Conservation (phyloP, 805 yeast species). For the Yarrowia sp. region DNA sequence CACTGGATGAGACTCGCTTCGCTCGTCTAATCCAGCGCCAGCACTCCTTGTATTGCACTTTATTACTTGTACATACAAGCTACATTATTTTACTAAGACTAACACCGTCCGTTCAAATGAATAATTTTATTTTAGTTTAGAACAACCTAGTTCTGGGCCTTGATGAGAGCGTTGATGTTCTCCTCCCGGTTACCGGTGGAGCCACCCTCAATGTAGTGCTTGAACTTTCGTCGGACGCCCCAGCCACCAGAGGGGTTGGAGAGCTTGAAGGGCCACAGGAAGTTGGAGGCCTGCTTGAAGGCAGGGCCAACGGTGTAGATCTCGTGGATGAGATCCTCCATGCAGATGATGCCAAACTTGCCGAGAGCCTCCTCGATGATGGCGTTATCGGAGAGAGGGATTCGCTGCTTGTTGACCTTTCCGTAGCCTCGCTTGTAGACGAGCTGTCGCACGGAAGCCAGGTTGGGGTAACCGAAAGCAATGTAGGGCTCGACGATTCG, state of each 20-base stretch:
- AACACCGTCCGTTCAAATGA: constrained; percentile 12
- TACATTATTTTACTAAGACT: constrained; percentile 13
- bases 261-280: constrained; percentile 82
- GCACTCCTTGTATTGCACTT: constrained; percentile 10
- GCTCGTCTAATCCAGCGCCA: neutral
- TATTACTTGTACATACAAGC: constrained; percentile 22
- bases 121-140: constrained; percentile 22
- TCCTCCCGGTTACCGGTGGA: constrained; percentile 82
- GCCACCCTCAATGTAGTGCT: constrained; percentile 83
- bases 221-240: constrained; percentile 78
- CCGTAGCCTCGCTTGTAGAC: constrained; percentile 84
- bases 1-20: no score
- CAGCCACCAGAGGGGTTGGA: constrained; percentile 82
- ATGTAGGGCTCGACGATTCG: constrained; percentile 78
- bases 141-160: constrained; percentile 58
- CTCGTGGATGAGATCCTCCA: constrained; percentile 80
- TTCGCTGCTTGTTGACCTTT: constrained; percentile 75
- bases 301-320: constrained; percentile 80
- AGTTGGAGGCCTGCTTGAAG: constrained; percentile 83
- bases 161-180: constrained; percentile 70
- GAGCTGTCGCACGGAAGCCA: constrained; percentile 69
- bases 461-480: constrained; percentile 79
- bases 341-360: constrained; percentile 69
- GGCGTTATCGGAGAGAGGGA: constrained; percentile 66
- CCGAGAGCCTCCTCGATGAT: constrained; percentile 70